phyloP scores from a whole-genome alignment of 202 grass and related monocot genomes.

The Musa balbisiana region DNA sequence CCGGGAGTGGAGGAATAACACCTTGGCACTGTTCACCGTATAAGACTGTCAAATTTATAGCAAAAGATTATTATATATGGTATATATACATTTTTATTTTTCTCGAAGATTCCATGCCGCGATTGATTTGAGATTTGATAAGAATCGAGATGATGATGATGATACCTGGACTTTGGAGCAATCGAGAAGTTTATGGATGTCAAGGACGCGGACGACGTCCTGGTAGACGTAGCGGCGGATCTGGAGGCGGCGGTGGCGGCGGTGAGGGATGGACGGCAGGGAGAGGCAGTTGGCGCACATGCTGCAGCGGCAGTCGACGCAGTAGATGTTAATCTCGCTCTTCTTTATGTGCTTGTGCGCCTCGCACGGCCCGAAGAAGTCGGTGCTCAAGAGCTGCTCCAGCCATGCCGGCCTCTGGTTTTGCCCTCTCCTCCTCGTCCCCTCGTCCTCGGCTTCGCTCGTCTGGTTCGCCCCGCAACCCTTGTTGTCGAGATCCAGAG shows the following conservation, averaged over 20 bases:
- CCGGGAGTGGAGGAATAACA: slow-evolving; percentile 29
- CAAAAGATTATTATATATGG: neutral
- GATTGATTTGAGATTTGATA: neutral
- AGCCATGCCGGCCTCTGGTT: slow-evolving; percentile 12
- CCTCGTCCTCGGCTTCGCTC: too few species aligned
- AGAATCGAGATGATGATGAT: neutral
- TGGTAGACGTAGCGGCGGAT: slow-evolving; percentile 30
- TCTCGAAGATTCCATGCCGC: neutral
- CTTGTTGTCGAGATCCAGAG: too few species aligned
- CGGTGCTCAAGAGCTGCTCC: slow-evolving; percentile 14
- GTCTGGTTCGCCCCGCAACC: too few species aligned
- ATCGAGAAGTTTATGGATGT: slow-evolving; percentile 25
- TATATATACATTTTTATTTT: neutral
- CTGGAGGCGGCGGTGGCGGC: slow-evolving; percentile 19
- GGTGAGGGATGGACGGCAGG: neutral
- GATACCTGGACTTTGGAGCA: slow-evolving; percentile 25
- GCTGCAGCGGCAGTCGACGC: slow-evolving; percentile 3
- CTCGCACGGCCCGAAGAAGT: slow-evolving; percentile 23
- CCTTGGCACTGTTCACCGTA: slow-evolving; percentile 27
- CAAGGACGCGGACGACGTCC: slow-evolving; percentile 28
- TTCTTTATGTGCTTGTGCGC: neutral
- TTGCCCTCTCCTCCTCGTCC: too few species aligned
- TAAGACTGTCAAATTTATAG: slow-evolving; percentile 23
- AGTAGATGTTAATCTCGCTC: slow-evolving; percentile 17
- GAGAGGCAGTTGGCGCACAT: neutral